Conservation (phyloP, 441 rosid species). For the Capsella rubella region DNA sequence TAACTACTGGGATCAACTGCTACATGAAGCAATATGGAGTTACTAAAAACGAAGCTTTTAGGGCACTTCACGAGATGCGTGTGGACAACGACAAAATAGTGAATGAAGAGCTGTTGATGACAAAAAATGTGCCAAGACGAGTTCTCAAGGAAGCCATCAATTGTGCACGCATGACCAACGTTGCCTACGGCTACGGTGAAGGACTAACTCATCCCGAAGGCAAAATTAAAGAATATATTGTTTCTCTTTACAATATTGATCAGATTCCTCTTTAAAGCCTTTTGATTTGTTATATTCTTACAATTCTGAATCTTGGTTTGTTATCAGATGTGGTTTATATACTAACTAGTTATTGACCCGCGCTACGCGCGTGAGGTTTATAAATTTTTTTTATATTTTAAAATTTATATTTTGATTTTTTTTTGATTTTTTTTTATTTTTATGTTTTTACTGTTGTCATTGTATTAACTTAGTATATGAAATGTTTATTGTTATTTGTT, state of each 20-base stretch:
- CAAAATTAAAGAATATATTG: constrained; percentile 15
- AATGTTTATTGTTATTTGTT: too few relatives aligned
- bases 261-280: background rate
- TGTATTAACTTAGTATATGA: too few relatives aligned
- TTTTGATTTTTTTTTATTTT: too few relatives aligned
- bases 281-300: background rate
- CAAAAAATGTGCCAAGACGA: background rate
- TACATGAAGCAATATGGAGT: constrained; percentile 28
- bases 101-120: constrained; percentile 19
- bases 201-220: constrained; percentile 24
- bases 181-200: constrained; percentile 16
- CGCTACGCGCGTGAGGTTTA: too few relatives aligned
- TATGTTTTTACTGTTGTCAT: too few relatives aligned
- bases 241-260: constrained; percentile 8
- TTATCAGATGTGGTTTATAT: background rate
- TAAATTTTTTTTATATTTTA: too few relatives aligned
- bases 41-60: constrained; percentile 8
- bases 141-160: constrained; percentile 20
- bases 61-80: background rate
- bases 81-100: background rate
- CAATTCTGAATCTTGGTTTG: background rate
- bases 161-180: constrained; percentile 20
- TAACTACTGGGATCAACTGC: constrained; percentile 1
- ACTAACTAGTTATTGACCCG: too few relatives aligned
- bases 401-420: too few relatives aligned